Evolutionary conservation across 352 stramenopile species (phyloP).

Genomic region (Phytophthora tentaculata): DNA sequence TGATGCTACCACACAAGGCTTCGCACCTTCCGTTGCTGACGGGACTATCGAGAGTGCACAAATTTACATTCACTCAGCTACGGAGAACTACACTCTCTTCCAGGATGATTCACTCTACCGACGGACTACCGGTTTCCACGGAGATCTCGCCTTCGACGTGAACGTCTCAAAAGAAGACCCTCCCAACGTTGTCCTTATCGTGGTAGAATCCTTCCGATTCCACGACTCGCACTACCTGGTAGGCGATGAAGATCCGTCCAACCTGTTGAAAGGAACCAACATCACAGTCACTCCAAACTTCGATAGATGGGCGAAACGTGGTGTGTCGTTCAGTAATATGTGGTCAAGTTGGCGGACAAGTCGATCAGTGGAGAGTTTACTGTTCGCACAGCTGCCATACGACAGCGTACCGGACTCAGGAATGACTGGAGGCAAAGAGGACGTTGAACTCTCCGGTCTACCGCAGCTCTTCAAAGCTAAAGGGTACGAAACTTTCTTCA

Average conservation of each 20-base stretch:
- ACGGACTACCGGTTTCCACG: slow-evolving; percentile 49
- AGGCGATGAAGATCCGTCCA: slow-evolving; percentile 31
- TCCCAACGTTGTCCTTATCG: slow-evolving; percentile 61
- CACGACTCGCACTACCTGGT: slow-evolving; percentile 64
- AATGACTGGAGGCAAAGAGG: slow-evolving; percentile 31
- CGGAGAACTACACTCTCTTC: slow-evolving; percentile 50
- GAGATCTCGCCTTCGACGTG: slow-evolving; percentile 54
- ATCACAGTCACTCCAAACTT: slow-evolving; percentile 55
- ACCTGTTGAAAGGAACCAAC: slow-evolving; percentile 27
- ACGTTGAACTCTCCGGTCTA: slow-evolving; percentile 41
- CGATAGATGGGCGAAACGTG: slow-evolving; percentile 56
- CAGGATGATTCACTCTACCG: slow-evolving; percentile 45
- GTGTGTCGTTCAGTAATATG: slow-evolving; percentile 56
- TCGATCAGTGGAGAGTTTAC: slow-evolving; percentile 56
- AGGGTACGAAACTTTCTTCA: slow-evolving; percentile 57
- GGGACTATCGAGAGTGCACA: not conserved
- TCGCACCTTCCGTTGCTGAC: not conserved
- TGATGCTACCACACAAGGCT: not conserved
- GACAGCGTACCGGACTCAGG: slow-evolving; percentile 41
- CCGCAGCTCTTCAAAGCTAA: slow-evolving; percentile 58
- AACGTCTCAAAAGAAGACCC: slow-evolving; percentile 33
- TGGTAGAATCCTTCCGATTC: slow-evolving; percentile 64
- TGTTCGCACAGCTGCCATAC: slow-evolving; percentile 59
- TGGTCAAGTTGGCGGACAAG: slow-evolving; percentile 67
- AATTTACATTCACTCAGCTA: slow-evolving; percentile 41